Evolutionary conservation across 331 rosid genomes (phyloP).

Genomic region (Quercus phellos): DNA sequence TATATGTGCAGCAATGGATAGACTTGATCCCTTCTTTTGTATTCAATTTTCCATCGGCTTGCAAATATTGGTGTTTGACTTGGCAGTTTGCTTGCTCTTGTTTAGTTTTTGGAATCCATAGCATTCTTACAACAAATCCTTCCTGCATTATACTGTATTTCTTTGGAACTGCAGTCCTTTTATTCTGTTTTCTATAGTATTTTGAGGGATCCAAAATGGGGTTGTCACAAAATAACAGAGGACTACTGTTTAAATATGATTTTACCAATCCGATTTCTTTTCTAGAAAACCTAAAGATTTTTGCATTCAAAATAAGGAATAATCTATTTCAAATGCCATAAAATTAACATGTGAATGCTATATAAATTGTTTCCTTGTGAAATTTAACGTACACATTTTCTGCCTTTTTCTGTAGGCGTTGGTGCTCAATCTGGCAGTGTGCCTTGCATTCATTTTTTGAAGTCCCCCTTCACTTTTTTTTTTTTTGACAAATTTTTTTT

Average conservation of each 20-base stretch:
- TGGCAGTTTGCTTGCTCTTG: too few relatives aligned
- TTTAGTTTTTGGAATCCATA: too few relatives aligned
- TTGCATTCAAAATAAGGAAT: not conserved
- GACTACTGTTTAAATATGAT: not conserved
- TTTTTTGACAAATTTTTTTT: not conserved
- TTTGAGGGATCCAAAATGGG: too few relatives aligned
- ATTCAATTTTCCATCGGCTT: too few relatives aligned
- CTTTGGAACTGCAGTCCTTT: too few relatives aligned
- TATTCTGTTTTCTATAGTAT: too few relatives aligned
- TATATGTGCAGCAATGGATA: not conserved
- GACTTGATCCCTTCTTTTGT: not conserved
- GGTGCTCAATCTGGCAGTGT: not conserved
- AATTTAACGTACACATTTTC: not conserved
- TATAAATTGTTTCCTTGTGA: not conserved
- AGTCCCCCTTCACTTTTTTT: not conserved
- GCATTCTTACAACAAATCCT: too few relatives aligned
- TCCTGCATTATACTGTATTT: too few relatives aligned
- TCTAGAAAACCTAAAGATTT: not conserved
- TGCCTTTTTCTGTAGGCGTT: not conserved
- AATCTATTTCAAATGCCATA: not conserved
- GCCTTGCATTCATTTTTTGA: not conserved
- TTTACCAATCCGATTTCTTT: not conserved
- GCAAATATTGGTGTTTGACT: too few relatives aligned
- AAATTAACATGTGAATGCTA: not conserved
- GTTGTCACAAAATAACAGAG: not conserved